Conservation (phyloP, 371 early-diverging fungal genomes). For the Saksenaea oblongispora region DNA sequence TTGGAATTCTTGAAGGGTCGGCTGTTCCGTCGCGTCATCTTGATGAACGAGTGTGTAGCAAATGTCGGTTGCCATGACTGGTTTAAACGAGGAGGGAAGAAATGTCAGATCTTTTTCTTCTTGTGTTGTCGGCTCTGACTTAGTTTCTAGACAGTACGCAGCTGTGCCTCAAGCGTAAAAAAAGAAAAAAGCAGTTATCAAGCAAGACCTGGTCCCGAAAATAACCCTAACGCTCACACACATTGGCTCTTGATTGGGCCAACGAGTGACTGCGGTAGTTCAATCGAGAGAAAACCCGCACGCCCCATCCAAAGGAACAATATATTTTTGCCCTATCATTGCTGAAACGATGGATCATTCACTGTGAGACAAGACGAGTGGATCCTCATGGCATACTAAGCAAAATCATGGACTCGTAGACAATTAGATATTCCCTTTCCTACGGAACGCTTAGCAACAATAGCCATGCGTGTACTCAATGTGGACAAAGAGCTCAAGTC, state of each 20-base stretch:
- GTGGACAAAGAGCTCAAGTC: constrained; percentile 53
- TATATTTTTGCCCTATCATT: too few relatives aligned
- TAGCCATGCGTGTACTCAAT: constrained; percentile 41
- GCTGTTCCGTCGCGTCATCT: constrained; percentile 65
- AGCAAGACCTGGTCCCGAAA: too few relatives aligned
- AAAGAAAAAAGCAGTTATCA: too few relatives aligned
- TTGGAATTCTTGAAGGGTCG: constrained; percentile 70
- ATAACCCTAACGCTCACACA: background rate
- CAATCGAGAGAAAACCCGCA: too few relatives aligned
- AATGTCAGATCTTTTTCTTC: background rate
- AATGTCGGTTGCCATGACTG: constrained; percentile 52
- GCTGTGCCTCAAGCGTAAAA: background rate
- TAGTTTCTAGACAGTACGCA: background rate
- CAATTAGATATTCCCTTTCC: constrained; percentile 49
- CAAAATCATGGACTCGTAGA: constrained; percentile 14
- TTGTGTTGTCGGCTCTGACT: background rate
- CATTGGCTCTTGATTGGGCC: constrained; percentile 1
- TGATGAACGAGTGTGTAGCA: constrained; percentile 73
- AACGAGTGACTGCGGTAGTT: background rate
- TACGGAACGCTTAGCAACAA: constrained; percentile 35
- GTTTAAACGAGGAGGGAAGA: background rate
- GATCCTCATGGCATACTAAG: background rate
- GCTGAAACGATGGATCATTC: background rate
- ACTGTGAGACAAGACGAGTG: background rate
- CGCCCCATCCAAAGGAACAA: too few relatives aligned